Evolutionary conservation across 345 rosid genomes (phyloP).

Genomic region (Orychophragmus violaceus): DNA sequence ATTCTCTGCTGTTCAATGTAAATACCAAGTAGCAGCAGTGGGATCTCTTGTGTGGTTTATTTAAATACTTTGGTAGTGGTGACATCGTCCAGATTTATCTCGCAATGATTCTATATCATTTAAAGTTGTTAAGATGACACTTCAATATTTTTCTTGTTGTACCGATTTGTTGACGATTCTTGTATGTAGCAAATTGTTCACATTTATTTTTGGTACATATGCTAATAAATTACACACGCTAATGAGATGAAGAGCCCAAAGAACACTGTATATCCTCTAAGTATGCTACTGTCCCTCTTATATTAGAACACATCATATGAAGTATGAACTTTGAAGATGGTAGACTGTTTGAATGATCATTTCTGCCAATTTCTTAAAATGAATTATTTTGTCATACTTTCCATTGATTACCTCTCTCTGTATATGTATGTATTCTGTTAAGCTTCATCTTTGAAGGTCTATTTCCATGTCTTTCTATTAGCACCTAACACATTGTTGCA

Average conservation of each 20-base stretch:
- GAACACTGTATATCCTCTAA: not conserved
- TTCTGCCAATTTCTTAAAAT: too few species aligned
- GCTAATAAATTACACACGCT: not conserved
- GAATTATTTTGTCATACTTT: not conserved
- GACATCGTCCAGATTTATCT: not conserved
- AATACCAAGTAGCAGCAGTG: not conserved
- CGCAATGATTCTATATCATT: not conserved
- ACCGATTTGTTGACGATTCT: not conserved
- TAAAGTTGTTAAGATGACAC: not conserved
- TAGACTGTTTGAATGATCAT: not conserved
- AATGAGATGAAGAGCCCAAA: not conserved
- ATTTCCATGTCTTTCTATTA: not conserved
- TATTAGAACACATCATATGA: not conserved
- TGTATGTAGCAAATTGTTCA: not conserved
- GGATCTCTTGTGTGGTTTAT: not conserved
- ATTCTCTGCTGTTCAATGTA: slow-evolving; percentile 12
- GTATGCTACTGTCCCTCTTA: not conserved
- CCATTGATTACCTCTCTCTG: not conserved
- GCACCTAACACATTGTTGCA: slow-evolving; percentile 24
- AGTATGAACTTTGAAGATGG: not conserved
- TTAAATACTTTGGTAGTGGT: slow-evolving; percentile 3
- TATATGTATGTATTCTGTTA: not conserved
- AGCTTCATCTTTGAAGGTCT: slow-evolving; percentile 10
- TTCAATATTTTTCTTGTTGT: not conserved
- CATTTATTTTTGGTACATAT: not conserved